Percentiles rank a stretch among this genome's conserved stretches.
Conservation (phyloP, 129 eudicot species). For the Centrapalus pauciflorus region DNA sequence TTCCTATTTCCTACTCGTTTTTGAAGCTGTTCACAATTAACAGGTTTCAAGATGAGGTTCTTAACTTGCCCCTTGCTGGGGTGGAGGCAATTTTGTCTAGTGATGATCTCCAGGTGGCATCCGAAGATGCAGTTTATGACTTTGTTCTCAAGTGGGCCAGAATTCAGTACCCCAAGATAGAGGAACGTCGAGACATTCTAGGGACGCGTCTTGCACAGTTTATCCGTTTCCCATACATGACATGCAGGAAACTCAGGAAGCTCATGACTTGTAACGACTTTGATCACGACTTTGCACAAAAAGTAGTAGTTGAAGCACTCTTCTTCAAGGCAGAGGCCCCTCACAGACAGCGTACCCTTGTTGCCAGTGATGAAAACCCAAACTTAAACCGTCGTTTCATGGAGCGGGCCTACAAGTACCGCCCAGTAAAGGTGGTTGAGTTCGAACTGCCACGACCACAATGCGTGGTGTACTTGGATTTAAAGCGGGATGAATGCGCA, state of each 20-base stretch:
- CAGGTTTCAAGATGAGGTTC: conserved; percentile 64
- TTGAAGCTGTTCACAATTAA: not conserved
- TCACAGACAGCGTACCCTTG: conserved; percentile 43
- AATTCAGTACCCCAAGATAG: conserved; percentile 49
- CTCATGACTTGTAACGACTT: conserved; percentile 48
- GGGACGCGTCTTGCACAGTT: conserved; percentile 36
- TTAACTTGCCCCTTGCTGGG: conserved; percentile 66
- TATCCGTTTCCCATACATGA: conserved; percentile 78
- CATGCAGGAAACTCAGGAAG: conserved; percentile 65
- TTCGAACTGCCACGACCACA: conserved; percentile 72
- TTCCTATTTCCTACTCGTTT: not conserved
- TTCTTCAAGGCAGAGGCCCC: conserved; percentile 75
- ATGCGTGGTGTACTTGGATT: conserved; percentile 66
- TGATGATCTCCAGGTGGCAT: conserved; percentile 69
- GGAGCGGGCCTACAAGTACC: conserved; percentile 72
- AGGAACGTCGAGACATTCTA: conserved; percentile 58
- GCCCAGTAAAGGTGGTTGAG: conserved; percentile 65
- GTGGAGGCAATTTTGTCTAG: conserved; percentile 63
- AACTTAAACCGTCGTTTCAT: conserved; percentile 24
- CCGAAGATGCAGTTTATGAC: conserved; percentile 77
- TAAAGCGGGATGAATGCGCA: conserved; percentile 63
- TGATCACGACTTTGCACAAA: conserved; percentile 48
- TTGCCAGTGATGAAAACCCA: conserved; percentile 35
- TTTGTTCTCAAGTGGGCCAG: conserved; percentile 67
- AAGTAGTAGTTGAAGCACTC: conserved; percentile 66